These are phyloP conservation scores for Gymnopilus dilepis DNA, from an alignment of 768 basidiomycete genomes.

Conservation along the genomic window DNA sequence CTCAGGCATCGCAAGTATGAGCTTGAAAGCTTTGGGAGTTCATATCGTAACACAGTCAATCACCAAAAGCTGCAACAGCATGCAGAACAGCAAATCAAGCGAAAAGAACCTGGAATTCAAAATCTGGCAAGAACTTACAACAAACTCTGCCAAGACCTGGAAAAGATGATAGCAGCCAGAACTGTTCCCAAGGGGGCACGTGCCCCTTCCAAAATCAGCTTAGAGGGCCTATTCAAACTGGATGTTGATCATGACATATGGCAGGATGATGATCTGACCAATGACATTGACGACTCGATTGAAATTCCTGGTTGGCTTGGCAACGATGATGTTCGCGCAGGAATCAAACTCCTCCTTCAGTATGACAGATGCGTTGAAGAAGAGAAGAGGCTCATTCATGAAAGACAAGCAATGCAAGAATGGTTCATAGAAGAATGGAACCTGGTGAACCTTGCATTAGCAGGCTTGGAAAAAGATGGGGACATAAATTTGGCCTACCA, in stretches of 20 bases:
- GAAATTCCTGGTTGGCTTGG: conserved; percentile 32
- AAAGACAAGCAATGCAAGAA: too few species aligned
- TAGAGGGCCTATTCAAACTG: too few species aligned
- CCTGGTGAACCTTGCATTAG: not conserved
- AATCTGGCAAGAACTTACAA: too few species aligned
- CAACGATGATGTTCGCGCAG: conserved; percentile 28
- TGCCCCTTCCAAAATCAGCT: conserved; percentile 27
- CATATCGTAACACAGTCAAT: conserved; percentile 28
- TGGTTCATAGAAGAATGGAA: not conserved
- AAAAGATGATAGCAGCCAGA: conserved; percentile 18
- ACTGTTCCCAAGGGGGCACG: conserved; percentile 30
- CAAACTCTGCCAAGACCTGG: conserved; percentile 27
- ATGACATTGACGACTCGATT: conserved; percentile 19
- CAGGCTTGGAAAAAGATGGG: not conserved
- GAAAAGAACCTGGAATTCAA: conserved; percentile 32
- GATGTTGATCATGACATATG: too few species aligned
- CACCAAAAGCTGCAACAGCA: conserved; percentile 30
- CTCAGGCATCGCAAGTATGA: conserved; percentile 33
- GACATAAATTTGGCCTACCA: not conserved
- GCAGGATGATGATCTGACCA: too few species aligned
- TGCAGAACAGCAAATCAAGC: conserved; percentile 29
- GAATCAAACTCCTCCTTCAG: conserved; percentile 36
- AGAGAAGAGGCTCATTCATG: not conserved
- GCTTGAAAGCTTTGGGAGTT: conserved; percentile 26
- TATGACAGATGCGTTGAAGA: conserved; percentile 35